phyloP scores from a whole-genome alignment of 106 monocot genomes.

The Chionographis japonica region DNA sequence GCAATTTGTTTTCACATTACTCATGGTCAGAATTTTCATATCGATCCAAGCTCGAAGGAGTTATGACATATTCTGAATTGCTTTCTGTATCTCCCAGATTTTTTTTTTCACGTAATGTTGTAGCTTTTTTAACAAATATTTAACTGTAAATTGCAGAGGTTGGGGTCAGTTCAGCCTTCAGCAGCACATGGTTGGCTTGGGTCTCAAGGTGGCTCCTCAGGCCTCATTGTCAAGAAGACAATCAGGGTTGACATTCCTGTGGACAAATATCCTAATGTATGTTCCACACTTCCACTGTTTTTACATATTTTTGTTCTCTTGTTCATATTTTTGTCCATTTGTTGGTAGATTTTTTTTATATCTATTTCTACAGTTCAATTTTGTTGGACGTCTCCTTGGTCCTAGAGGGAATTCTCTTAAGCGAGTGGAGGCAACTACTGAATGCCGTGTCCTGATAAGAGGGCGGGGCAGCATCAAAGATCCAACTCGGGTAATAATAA shows the following conservation, averaged over 20 bases:
- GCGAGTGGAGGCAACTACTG: constrained; percentile 65
- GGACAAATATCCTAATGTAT: constrained; percentile 88
- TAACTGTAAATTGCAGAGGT: constrained; percentile 34
- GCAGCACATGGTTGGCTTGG: constrained; percentile 68
- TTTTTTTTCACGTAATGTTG: not conserved
- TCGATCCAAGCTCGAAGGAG: too few relatives aligned
- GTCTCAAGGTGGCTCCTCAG: constrained; percentile 73
- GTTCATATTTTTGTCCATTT: not conserved
- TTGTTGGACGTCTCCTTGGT: constrained; percentile 74
- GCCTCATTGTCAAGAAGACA: constrained; percentile 81
- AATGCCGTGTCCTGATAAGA: constrained; percentile 72
- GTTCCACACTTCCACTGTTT: constrained; percentile 21
- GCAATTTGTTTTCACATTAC: too few relatives aligned
- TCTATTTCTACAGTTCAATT: constrained; percentile 52
- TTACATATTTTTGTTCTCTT: not conserved
- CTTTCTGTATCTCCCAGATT: not conserved
- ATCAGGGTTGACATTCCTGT: constrained; percentile 93
- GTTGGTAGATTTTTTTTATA: constrained; percentile 5
- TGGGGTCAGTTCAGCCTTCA: constrained; percentile 55
- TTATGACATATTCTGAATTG: not conserved
- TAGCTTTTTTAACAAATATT: not conserved
- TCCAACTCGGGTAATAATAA: constrained; percentile 42
- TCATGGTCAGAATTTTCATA: too few relatives aligned
- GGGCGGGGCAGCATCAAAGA: constrained; percentile 81
- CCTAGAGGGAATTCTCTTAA: constrained; percentile 78